phyloP scores from a whole-genome alignment of 257 asterid species.

The Coffea canephora region DNA sequence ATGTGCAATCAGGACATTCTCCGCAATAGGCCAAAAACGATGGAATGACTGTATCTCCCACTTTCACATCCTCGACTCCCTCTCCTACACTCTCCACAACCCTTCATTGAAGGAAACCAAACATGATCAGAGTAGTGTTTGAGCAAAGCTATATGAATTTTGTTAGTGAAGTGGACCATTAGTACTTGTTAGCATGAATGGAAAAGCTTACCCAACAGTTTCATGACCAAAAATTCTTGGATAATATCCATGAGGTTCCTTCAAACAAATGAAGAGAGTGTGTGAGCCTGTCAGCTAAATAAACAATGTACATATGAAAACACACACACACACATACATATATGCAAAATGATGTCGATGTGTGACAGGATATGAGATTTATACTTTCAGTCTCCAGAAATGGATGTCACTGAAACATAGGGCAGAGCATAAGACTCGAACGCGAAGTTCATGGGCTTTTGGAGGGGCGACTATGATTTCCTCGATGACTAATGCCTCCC shows the following conservation, averaged over 20 bases:
- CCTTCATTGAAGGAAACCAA: conserved; percentile 7
- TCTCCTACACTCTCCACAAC: conserved; percentile 27
- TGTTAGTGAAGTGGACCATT: too few relatives aligned
- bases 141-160: too few relatives aligned
- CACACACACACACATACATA: too few relatives aligned
- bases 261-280: background rate
- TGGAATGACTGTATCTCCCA: conserved; percentile 33
- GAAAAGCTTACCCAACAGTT: background rate
- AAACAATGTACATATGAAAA: background rate
- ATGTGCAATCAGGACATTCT: conserved; percentile 33
- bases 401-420: conserved; percentile 29
- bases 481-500: conserved; percentile 25
- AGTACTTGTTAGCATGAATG: too few relatives aligned
- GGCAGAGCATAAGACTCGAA: conserved; percentile 25
- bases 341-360: background rate
- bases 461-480: conserved; percentile 20
- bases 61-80: conserved; percentile 11
- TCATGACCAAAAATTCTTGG: background rate
- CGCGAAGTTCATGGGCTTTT: conserved; percentile 19
- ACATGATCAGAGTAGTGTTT: too few relatives aligned
- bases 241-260: background rate
- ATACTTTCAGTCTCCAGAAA: conserved; percentile 23
- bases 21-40: conserved; percentile 24
- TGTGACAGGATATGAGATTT: background rate
- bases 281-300: background rate